A percentile compares a stretch with the other conserved stretches of the same genome.
Evolutionary conservation across 805 yeast genomes (phyloP).

Genomic region (Novakomyces olei): DNA sequence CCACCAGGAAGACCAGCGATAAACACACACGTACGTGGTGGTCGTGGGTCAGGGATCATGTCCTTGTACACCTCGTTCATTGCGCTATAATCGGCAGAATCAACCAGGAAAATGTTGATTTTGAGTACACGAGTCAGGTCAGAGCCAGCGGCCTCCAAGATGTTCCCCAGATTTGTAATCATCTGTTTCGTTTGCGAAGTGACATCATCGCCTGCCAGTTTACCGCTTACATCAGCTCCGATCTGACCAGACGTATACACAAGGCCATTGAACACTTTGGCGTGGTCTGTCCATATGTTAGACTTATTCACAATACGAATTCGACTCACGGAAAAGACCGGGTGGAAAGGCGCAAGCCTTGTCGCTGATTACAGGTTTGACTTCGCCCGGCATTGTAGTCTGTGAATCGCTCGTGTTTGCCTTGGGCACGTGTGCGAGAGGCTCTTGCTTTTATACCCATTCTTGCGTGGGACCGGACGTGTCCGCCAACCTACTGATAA

Average conservation of each 20-base stretch:
- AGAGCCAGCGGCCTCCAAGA: conserved; percentile 71
- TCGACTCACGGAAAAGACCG: no score
- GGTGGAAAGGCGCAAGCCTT: no score
- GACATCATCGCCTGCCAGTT: conserved; percentile 54
- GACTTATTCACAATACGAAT: no score
- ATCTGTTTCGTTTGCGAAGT: conserved; percentile 26
- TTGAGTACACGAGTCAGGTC: conserved; percentile 66
- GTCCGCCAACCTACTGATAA: no score
- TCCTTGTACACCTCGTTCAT: conserved; percentile 65
- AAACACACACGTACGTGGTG: conserved; percentile 51
- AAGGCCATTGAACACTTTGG: conserved; percentile 26
- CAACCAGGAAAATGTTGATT: conserved; percentile 71
- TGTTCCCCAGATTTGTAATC: conserved; percentile 24
- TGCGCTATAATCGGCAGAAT: conserved; percentile 64
- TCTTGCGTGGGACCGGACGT: no score
- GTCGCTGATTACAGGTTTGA: no score
- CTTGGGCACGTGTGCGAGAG: no score
- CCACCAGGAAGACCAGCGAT: conserved; percentile 79
- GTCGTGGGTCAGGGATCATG: conserved; percentile 15
- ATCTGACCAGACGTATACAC: conserved; percentile 89
- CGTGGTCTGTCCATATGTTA: no score
- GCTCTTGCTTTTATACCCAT: no score
- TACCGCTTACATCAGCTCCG: conserved; percentile 58
- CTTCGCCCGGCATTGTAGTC: no score
- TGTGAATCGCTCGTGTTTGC: no score